Percentiles rank a stretch among this genome's conserved stretches.
Evolutionary conservation across 2,329 filamentous ascomycete genomes (phyloP).

Genomic region (Lithohypha guttulata): DNA sequence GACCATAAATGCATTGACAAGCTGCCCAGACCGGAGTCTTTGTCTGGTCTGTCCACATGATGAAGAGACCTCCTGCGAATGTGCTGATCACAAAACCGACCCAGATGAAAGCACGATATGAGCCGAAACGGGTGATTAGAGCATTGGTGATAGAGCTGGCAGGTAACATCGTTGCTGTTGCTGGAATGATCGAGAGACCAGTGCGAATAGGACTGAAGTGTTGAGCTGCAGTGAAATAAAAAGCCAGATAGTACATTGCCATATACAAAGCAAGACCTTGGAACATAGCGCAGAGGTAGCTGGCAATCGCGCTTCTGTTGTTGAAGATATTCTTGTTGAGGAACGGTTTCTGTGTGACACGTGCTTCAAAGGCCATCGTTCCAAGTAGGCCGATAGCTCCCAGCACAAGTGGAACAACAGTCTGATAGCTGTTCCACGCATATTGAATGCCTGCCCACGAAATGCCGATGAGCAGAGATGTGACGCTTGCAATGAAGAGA

Average conservation of each 20-base stretch:
- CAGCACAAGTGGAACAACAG: constrained; percentile 50
- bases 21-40: constrained; percentile 39
- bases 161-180: constrained; percentile 53
- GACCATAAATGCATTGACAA: constrained; percentile 49
- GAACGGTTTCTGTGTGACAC: constrained; percentile 40
- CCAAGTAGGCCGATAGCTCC: constrained; percentile 41
- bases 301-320: constrained; percentile 37
- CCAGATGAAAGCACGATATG: constrained; percentile 52
- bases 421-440: constrained; percentile 51
- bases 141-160: constrained; percentile 48
- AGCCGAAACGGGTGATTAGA: constrained; percentile 44
- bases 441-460: constrained; percentile 59
- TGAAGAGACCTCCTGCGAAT: constrained; percentile 46
- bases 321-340: constrained; percentile 36
- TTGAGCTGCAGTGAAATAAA: constrained; percentile 37
- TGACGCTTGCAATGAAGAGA: constrained; percentile 49
- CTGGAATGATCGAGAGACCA: constrained; percentile 47
- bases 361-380: constrained; percentile 47
- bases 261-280: constrained; percentile 44
- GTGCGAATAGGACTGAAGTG: constrained; percentile 43
- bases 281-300: constrained; percentile 43
- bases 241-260: constrained; percentile 45
- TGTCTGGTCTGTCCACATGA: constrained; percentile 17
- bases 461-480: constrained; percentile 50
- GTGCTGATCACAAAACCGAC: constrained; percentile 51